Evolutionary conservation across 1,284 basidiomycete genomes (phyloP).

Genomic region (Singerocomus inundabilis): DNA sequence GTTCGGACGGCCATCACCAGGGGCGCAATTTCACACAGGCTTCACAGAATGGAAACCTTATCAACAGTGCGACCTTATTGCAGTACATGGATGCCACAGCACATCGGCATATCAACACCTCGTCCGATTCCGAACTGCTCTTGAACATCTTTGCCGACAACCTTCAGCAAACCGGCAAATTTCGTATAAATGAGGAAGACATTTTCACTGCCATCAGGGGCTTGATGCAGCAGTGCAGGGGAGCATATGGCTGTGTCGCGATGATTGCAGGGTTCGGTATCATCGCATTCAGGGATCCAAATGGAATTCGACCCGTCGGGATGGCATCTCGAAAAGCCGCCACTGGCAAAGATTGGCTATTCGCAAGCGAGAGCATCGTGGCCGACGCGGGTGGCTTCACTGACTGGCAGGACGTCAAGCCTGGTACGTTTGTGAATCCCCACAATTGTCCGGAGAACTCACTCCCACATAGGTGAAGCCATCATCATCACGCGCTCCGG

Average conservation of each 20-base stretch:
- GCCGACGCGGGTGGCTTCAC: constrained; percentile 90
- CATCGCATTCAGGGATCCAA: constrained; percentile 98
- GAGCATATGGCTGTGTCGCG: constrained; percentile 95
- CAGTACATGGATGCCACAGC: constrained; percentile 95
- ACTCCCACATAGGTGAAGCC: constrained; percentile 70
- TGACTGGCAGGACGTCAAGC: constrained; percentile 92
- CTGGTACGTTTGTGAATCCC: constrained; percentile 51
- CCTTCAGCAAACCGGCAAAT: constrained; percentile 97
- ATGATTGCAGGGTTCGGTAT: constrained; percentile 99
- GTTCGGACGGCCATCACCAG: background rate
- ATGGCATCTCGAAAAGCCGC: constrained; percentile 65
- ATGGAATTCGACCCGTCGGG: constrained; percentile 93
- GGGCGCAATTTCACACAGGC: constrained; percentile 5
- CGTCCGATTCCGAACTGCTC: constrained; percentile 95
- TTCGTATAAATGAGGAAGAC: constrained; percentile 99
- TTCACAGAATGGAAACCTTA: constrained; percentile 93
- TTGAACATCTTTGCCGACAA: constrained; percentile 98
- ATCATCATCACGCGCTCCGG: constrained; percentile 88
- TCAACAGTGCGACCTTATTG: constrained; percentile 86
- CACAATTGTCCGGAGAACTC: background rate
- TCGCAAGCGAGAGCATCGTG: constrained; percentile 95
- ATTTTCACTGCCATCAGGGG: constrained; percentile 93
- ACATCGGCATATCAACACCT: constrained; percentile 98
- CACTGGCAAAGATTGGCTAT: constrained; percentile 79
- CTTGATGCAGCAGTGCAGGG: constrained; percentile 86